phyloP scores from a whole-genome alignment of 345 rosid species.

The Firmiana major region DNA sequence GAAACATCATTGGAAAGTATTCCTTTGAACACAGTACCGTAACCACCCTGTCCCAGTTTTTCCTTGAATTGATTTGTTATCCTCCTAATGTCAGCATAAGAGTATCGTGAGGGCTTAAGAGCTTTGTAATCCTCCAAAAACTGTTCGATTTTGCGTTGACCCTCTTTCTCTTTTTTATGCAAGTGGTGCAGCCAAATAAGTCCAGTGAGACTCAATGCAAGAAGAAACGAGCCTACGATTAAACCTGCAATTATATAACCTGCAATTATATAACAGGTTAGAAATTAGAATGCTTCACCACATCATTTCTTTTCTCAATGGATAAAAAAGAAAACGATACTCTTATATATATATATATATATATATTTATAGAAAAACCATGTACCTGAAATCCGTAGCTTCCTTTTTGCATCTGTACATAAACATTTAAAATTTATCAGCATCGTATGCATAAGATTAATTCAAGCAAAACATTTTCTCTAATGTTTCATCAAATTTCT shows the following conservation, averaged over 20 bases:
- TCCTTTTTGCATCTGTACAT: background rate
- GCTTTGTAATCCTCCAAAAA: conserved; percentile 19
- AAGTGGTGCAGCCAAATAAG: background rate
- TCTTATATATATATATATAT: no score
- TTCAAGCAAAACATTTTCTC: background rate
- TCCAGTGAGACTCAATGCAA: background rate
- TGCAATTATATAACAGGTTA: background rate
- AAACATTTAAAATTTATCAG: background rate
- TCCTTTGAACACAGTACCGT: conserved; percentile 1
- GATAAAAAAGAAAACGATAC: background rate
- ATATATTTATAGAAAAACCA: background rate
- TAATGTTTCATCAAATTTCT: background rate
- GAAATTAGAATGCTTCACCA: background rate
- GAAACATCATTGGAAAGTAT: conserved; percentile 7
- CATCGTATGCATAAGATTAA: background rate
- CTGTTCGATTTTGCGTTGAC: conserved; percentile 10
- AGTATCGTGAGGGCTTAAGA: conserved; percentile 19
- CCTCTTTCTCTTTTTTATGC: background rate
- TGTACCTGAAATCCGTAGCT: background rate
- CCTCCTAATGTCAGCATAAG: conserved; percentile 8
- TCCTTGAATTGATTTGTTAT: conserved; percentile 7
- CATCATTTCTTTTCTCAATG: background rate
- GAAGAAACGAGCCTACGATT: background rate
- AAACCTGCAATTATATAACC: background rate
- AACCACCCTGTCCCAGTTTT: conserved; percentile 6